phyloP scores from a whole-genome alignment of 2,329 filamentous ascomycete species.

The Penicillium sp. region DNA sequence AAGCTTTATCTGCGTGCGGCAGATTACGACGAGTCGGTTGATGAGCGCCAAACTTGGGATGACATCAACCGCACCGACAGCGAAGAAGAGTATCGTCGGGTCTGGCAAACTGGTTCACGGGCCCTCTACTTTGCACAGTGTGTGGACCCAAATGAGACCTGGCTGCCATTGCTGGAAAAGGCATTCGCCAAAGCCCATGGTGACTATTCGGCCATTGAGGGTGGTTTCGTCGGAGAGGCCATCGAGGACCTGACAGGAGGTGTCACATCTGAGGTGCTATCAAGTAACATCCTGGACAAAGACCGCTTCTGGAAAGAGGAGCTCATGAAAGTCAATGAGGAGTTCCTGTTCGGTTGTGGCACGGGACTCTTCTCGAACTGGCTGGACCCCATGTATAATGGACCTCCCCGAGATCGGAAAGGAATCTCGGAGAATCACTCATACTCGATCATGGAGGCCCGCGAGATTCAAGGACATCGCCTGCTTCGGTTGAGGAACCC shows the following conservation, averaged over 20 bases:
- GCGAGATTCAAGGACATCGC: conserved; percentile 61
- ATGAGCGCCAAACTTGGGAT: conserved; percentile 71
- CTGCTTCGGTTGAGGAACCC: conserved; percentile 71
- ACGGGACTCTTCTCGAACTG: conserved; percentile 48
- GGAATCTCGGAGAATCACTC: conserved; percentile 52
- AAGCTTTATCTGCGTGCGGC: conserved; percentile 82
- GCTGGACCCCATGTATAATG: conserved; percentile 36
- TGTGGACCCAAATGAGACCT: conserved; percentile 74
- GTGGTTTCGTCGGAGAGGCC: conserved; percentile 66
- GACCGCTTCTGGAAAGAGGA: conserved; percentile 82
- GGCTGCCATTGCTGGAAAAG: conserved; percentile 77
- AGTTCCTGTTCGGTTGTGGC: conserved; percentile 58
- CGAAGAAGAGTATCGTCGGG: conserved; percentile 67
- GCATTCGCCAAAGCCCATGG: conserved; percentile 83
- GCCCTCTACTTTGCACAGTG: conserved; percentile 77
- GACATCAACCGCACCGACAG: conserved; percentile 72
- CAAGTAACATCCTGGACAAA: conserved; percentile 56
- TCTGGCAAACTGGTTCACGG: conserved; percentile 71
- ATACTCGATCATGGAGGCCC: conserved; percentile 59
- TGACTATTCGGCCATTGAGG: conserved; percentile 72
- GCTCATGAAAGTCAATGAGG: conserved; percentile 73
- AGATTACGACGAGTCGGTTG: conserved; percentile 74
- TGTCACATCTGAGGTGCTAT: conserved; percentile 47
- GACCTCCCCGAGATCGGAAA: conserved; percentile 39
- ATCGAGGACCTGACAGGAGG: conserved; percentile 59